Conservation (phyloP, 2,329 filamentous ascomycete species). For the Colletotrichum tabaci region DNA sequence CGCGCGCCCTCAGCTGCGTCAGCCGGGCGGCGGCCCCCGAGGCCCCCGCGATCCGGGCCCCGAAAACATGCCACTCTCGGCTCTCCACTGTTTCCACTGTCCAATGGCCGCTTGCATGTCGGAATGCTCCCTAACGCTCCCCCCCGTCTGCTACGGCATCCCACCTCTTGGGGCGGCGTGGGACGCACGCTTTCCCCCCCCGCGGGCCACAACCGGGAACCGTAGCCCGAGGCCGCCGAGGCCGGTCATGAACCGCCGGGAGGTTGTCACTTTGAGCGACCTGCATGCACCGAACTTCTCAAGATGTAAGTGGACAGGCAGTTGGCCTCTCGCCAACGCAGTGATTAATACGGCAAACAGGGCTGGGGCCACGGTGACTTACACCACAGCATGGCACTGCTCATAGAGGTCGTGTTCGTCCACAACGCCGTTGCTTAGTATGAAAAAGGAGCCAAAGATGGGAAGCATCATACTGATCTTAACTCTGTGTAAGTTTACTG, state of each 20-base stretch:
- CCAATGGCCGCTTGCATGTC: conserved; percentile 25
- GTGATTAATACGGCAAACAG: neutral
- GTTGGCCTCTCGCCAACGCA: too few relatives aligned
- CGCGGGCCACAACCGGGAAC: neutral
- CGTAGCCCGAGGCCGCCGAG: neutral
- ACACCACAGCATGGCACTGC: neutral
- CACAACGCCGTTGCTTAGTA: neutral
- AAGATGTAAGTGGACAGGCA: too few relatives aligned
- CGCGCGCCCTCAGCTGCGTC: neutral
- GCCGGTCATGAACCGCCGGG: too few relatives aligned
- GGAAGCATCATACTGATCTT: too few relatives aligned
- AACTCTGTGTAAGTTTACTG: too few relatives aligned
- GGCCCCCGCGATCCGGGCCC: conserved; percentile 15
- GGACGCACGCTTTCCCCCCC: neutral
- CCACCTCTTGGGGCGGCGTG: conserved; percentile 25
- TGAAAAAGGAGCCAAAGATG: neutral
- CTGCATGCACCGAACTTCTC: too few relatives aligned
- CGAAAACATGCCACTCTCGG: too few relatives aligned
- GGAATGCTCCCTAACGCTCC: neutral
- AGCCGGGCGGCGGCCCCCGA: conserved; percentile 17
- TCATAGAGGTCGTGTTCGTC: neutral
- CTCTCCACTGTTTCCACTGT: too few relatives aligned
- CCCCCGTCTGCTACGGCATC: conserved; percentile 30
- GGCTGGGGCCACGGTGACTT: neutral
- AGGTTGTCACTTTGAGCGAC: too few relatives aligned